A percentile compares a stretch with the other conserved stretches of the same genome.
Conservation (phyloP, 2,329 filamentous ascomycete species). For the Celoporthe dispersa region DNA sequence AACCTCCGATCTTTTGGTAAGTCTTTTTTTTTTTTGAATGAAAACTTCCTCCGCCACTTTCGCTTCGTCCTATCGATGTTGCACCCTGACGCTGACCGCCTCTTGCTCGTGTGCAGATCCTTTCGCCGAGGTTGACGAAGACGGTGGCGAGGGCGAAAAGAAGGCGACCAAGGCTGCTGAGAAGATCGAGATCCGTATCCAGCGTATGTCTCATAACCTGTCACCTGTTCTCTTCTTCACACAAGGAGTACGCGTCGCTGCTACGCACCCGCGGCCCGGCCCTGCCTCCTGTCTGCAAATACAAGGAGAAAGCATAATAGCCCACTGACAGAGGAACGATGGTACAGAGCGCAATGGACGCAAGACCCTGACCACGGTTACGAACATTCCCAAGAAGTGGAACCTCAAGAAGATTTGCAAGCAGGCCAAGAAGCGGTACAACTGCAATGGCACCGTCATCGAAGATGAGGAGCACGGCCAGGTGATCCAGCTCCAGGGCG, state of each 20-base stretch:
- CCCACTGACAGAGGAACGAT: conserved; percentile 12
- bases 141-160: conserved; percentile 72
- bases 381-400: conserved; percentile 98
- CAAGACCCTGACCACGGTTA: conserved; percentile 99
- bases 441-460: conserved; percentile 99
- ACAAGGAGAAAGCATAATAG: background rate
- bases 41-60: background rate
- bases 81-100: conserved; percentile 8
- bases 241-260: background rate
- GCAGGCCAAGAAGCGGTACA: conserved; percentile 89
- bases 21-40: no score
- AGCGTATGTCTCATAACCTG: conserved; percentile 69
- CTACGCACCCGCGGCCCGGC: background rate
- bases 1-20: conserved; percentile 24
- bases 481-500: conserved; percentile 99
- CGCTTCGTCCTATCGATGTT: background rate
- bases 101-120: conserved; percentile 70
- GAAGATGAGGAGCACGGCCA: conserved; percentile 95
- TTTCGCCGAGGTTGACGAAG: conserved; percentile 99
- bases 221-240: no score
- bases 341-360: conserved; percentile 97
- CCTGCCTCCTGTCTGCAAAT: background rate
- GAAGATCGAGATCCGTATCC: conserved; percentile 99
- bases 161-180: conserved; percentile 80
- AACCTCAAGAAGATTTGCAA: conserved; percentile 99